A percentile compares a stretch with the other conserved stretches of the same genome.
phyloP scores from a whole-genome alignment of 2,329 filamentous ascomycete genomes.

The Ceratocystis harringtonii region DNA sequence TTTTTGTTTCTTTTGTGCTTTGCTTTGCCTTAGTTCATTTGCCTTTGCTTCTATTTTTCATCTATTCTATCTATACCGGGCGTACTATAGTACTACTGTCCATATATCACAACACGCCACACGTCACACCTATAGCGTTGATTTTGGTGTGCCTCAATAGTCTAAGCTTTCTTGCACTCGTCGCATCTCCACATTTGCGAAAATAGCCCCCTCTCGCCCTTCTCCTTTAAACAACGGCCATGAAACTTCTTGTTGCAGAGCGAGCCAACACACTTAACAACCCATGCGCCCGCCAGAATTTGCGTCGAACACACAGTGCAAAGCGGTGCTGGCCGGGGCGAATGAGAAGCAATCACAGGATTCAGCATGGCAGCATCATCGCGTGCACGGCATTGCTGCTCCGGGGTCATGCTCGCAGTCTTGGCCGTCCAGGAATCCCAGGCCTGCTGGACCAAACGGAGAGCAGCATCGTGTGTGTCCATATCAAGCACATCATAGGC shows the following conservation, averaged over 20 bases:
- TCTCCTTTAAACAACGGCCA: constrained; percentile 9
- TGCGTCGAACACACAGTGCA: constrained; percentile 4
- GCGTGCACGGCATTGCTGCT: background rate
- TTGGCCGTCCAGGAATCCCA: constrained; percentile 16
- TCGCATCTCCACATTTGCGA: constrained; percentile 14
- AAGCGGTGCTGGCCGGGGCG: background rate
- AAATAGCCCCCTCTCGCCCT: constrained; percentile 11
- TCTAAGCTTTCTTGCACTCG: background rate
- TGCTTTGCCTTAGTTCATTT: constrained; percentile 2
- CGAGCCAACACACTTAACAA: constrained; percentile 1
- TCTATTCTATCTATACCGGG: constrained; percentile 2
- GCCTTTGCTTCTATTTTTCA: background rate
- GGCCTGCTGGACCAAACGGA: constrained; percentile 30
- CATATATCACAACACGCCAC: background rate
- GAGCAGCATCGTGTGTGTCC: constrained; percentile 29
- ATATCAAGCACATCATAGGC: constrained; percentile 34
- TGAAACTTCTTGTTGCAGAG: constrained; percentile 8
- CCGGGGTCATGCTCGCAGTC: background rate
- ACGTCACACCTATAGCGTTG: background rate
- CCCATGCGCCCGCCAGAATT: constrained; percentile 11
- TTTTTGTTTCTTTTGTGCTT: background rate
- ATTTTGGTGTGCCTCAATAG: background rate
- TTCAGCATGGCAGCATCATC: background rate
- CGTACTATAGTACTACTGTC: constrained; percentile 11
- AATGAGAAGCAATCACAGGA: background rate